Evolutionary conservation across 2,329 filamentous ascomycete species (phyloP).

Genomic region (Aaosphaeria pasadenensis): DNA sequence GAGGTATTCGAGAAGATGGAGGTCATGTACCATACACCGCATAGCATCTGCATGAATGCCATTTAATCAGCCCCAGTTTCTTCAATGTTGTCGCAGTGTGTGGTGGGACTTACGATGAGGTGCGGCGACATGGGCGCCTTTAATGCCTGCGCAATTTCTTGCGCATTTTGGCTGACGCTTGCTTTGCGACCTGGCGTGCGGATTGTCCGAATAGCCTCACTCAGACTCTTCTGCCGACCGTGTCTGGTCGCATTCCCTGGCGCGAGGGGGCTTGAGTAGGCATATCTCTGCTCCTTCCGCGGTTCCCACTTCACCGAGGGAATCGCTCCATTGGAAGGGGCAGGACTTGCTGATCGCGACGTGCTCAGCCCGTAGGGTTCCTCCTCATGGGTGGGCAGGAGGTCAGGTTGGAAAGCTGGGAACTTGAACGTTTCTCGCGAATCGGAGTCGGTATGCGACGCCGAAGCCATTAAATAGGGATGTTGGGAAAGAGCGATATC

Average conservation of each 20-base stretch:
- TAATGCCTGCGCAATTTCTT: slow-evolving; percentile 87
- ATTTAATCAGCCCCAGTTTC: background rate
- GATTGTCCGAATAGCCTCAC: slow-evolving; percentile 82
- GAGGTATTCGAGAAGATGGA: slow-evolving; percentile 97
- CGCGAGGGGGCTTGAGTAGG: slow-evolving; percentile 37
- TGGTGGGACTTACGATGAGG: slow-evolving; percentile 67
- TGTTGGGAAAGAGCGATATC: slow-evolving; percentile 7
- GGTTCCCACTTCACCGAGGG: slow-evolving; percentile 60
- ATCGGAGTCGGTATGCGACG: slow-evolving; percentile 24
- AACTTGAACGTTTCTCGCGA: slow-evolving; percentile 43
- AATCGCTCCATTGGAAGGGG: slow-evolving; percentile 21
- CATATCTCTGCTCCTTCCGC: slow-evolving; percentile 51
- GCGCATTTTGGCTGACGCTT: slow-evolving; percentile 88
- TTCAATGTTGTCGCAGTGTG: background rate
- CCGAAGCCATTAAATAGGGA: slow-evolving; percentile 21
- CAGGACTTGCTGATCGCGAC: slow-evolving; percentile 31
- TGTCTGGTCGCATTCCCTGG: slow-evolving; percentile 46
- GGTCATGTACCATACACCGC: slow-evolving; percentile 89
- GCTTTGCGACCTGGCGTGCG: slow-evolving; percentile 63
- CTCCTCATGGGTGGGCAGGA: slow-evolving; percentile 38
- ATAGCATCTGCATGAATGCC: slow-evolving; percentile 63
- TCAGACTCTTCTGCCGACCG: slow-evolving; percentile 78
- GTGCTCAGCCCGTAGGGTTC: slow-evolving; percentile 31
- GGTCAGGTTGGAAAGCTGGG: slow-evolving; percentile 43
- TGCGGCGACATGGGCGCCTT: slow-evolving; percentile 85